These are phyloP conservation scores for Fremontodendron californicum DNA, from an alignment of 345 rosid species.

Conservation along the genomic window DNA sequence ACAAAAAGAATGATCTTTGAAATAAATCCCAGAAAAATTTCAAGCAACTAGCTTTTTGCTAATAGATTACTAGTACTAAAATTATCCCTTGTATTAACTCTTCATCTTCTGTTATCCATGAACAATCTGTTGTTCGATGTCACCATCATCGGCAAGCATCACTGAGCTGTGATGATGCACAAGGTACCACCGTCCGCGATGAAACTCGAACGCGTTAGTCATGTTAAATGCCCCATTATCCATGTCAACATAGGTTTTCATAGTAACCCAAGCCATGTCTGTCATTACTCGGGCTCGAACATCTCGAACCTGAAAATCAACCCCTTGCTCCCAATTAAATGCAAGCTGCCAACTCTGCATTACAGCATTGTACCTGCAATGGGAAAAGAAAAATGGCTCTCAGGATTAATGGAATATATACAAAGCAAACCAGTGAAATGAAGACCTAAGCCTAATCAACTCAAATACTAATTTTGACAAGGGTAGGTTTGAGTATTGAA, in stretches of 20 bases:
- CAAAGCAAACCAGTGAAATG: neutral
- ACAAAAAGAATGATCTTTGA: slow-evolving; percentile 20
- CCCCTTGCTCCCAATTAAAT: slow-evolving; percentile 83
- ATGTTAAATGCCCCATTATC: slow-evolving; percentile 66
- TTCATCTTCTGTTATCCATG: slow-evolving; percentile 32
- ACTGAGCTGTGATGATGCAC: slow-evolving; percentile 90
- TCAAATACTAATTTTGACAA: neutral
- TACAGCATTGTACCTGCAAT: slow-evolving; percentile 69
- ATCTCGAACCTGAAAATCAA: slow-evolving; percentile 73
- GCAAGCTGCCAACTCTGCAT: slow-evolving; percentile 94
- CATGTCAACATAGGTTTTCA: slow-evolving; percentile 70
- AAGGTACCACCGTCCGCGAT: slow-evolving; percentile 79
- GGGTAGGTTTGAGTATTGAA: neutral
- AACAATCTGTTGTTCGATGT: slow-evolving; percentile 34
- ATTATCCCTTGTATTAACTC: slow-evolving; percentile 22
- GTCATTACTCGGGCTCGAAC: slow-evolving; percentile 74
- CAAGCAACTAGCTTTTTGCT: slow-evolving; percentile 26
- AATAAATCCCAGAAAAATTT: slow-evolving; percentile 27
- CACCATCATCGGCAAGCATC: slow-evolving; percentile 41
- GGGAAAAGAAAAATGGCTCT: slow-evolving; percentile 4
- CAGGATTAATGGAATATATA: neutral
- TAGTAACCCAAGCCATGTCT: slow-evolving; percentile 95
- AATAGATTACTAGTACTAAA: slow-evolving; percentile 20
- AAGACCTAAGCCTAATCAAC: neutral
- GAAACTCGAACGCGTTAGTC: slow-evolving; percentile 81